Percentiles rank a stretch among this genome's conserved stretches.
phyloP scores from a whole-genome alignment of 768 basidiomycete species.

The Fistulinella prunicolor region DNA sequence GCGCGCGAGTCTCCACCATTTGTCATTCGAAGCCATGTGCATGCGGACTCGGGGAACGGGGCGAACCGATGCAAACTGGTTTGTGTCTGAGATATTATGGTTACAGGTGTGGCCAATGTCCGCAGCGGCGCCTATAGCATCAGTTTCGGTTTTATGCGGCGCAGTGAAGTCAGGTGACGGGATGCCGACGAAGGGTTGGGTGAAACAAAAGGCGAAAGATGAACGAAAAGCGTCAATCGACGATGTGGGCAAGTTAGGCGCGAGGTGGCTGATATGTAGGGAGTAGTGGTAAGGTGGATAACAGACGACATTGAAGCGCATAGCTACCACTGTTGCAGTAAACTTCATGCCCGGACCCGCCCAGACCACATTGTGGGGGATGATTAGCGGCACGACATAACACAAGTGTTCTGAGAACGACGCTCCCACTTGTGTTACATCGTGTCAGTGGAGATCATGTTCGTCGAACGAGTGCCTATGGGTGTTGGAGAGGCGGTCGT shows the following conservation, averaged over 20 bases:
- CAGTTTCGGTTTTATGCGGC: background rate
- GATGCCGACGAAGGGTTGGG: background rate
- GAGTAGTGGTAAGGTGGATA: background rate
- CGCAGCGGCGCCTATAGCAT: background rate
- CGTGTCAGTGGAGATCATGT: conserved; percentile 5
- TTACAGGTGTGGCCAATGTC: background rate
- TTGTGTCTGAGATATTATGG: background rate
- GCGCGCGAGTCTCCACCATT: background rate
- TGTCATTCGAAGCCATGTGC: background rate
- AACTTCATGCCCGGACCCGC: background rate
- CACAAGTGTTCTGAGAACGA: conserved; percentile 44
- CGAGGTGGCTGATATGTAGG: no score
- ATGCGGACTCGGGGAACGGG: conserved; percentile 13
- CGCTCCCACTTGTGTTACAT: conserved; percentile 41
- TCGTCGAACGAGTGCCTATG: background rate
- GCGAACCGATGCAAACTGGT: conserved; percentile 6
- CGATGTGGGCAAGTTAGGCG: no score
- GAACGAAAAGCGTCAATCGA: no score
- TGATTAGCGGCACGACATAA: conserved; percentile 14
- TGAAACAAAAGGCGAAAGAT: background rate
- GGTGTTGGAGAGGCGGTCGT: background rate
- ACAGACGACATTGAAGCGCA: no score
- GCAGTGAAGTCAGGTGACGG: conserved; percentile 9
- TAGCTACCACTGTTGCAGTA: no score
- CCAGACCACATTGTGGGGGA: background rate